Evolutionary conservation across 2,329 filamentous ascomycete genomes (phyloP).

Genomic region (Cercospora zeina): DNA sequence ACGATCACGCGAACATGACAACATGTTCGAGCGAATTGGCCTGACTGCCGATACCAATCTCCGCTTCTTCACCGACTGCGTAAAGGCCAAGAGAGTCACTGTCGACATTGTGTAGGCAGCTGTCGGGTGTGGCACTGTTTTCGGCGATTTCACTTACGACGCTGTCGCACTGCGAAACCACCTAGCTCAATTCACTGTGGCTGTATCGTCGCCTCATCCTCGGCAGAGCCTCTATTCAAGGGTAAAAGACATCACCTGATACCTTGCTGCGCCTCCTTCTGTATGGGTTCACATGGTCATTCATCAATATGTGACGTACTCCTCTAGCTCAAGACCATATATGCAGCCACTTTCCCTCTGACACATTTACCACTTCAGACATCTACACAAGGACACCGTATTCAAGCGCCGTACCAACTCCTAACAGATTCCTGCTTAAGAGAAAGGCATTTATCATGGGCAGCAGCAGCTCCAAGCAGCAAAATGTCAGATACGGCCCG

Average conservation of each 20-base stretch:
- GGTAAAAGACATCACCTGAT: background rate
- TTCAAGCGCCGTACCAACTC: background rate
- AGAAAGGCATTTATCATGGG: background rate
- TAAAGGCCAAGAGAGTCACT: conserved; percentile 6
- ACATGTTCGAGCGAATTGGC: background rate
- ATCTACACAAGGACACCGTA: background rate
- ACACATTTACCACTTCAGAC: no score
- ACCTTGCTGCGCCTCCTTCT: background rate
- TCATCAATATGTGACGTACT: background rate
- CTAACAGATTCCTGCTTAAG: background rate
- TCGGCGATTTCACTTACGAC: conserved; percentile 12
- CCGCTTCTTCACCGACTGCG: conserved; percentile 1
- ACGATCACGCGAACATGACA: background rate
- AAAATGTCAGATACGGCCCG: background rate
- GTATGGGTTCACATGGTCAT: background rate
- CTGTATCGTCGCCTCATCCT: conserved; percentile 5
- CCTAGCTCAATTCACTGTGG: background rate
- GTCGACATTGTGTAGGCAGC: background rate
- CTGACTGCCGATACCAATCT: background rate
- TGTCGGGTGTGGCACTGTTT: background rate
- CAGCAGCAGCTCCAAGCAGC: conserved; percentile 1
- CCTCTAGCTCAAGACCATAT: background rate
- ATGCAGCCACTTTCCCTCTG: background rate
- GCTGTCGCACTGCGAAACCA: conserved; percentile 6
- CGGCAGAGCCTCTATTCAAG: background rate